Evolutionary conservation across 139 green algal genomes (phyloP), one percentile per base, ranked within the genome.

Genomic region (Deuterostichococcus epilithicus): DNA sequence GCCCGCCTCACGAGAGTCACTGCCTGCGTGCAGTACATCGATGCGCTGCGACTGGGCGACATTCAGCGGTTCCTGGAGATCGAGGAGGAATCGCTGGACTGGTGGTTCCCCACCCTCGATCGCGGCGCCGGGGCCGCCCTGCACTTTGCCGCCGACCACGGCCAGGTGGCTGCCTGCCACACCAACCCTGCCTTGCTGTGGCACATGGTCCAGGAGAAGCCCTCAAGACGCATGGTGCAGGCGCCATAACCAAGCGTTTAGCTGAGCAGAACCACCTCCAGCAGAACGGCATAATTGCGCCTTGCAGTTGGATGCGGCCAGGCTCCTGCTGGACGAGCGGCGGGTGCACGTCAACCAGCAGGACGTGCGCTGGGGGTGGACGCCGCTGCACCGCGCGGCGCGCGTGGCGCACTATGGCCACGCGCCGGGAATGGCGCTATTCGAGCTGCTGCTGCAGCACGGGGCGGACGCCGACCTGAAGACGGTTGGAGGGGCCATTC

Each of bases 141-240:
- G 32, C 83, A 88, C 70, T 74, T 87, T 68, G 83, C 81, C 0
- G 75, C 44, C 15, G 83, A 87, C 32, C 77, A 84, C 32, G 83
- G 83, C n/a, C 76, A 81, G 73, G 73, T 78, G 25, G 32, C 15
- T 25, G 33, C 15, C 38, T 1, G 39, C 70, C n/a, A 36, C 37
- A 60, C n/a, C n/a, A n/a, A n/a, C n/a, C n/a, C n/a, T n/a, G n/a
- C n/a, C n/a, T n/a, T n/a, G n/a, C n/a, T n/a, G n/a, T n/a, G n/a
- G n/a, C n/a, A n/a, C n/a, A n/a, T n/a, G n/a, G n/a, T n/a, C n/a
- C n/a, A n/a, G n/a, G n/a, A n/a, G n/a, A n/a, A n/a, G n/a, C n/a
- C n/a, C n/a, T n/a, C n/a, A n/a, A n/a, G n/a, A n/a, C n/a, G n/a
- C n/a, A n/a, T n/a, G n/a, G n/a, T n/a, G n/a, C n/a, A n/a, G n/a